Evolutionary conservation across 495 filamentous ascomycete genomes (phyloP).

Genomic region (Lichenothelia convexa): DNA sequence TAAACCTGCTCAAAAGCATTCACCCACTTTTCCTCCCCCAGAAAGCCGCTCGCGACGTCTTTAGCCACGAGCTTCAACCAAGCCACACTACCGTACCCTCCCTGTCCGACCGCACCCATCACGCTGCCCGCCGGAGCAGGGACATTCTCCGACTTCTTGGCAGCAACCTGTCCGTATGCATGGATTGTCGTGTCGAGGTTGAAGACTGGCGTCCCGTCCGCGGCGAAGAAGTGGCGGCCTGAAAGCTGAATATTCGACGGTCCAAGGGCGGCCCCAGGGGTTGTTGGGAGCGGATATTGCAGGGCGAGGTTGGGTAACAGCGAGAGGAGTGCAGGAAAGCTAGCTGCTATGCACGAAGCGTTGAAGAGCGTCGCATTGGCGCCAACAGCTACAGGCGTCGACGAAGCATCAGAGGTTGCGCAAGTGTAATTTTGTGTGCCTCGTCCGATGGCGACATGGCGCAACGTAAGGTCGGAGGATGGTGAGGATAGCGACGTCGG

Average conservation of each 20-base stretch:
- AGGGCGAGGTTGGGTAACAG: conserved; percentile 32
- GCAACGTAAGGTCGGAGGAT: conserved; percentile 35
- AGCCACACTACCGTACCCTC: conserved; percentile 44
- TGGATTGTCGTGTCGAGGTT: conserved; percentile 40
- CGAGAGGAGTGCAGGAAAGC: conserved; percentile 45
- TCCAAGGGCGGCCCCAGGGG: conserved; percentile 14
- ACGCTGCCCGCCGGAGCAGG: conserved; percentile 40
- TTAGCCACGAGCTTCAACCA: conserved; percentile 40
- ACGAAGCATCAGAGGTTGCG: conserved; percentile 33
- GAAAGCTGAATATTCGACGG: conserved; percentile 41
- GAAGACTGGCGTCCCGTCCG: conserved; percentile 56
- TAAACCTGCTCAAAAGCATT: conserved; percentile 58
- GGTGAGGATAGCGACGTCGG: conserved; percentile 34
- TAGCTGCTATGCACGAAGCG: conserved; percentile 56
- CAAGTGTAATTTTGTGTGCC: conserved; percentile 93
- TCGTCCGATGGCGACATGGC: conserved; percentile 69
- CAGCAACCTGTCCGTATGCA: conserved; percentile 39
- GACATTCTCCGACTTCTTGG: conserved; percentile 30
- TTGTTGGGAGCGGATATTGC: conserved; percentile 27
- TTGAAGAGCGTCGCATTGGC: conserved; percentile 81
- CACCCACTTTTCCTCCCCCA: conserved; percentile 25
- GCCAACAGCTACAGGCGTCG: conserved; percentile 42
- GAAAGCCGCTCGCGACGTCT: conserved; percentile 1
- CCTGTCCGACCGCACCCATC: conserved; percentile 27
- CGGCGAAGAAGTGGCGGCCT: conserved; percentile 66